Base-by-base conservation (phyloP, 495 filamentous ascomycete species). In the Daldinia grandis region DNA sequence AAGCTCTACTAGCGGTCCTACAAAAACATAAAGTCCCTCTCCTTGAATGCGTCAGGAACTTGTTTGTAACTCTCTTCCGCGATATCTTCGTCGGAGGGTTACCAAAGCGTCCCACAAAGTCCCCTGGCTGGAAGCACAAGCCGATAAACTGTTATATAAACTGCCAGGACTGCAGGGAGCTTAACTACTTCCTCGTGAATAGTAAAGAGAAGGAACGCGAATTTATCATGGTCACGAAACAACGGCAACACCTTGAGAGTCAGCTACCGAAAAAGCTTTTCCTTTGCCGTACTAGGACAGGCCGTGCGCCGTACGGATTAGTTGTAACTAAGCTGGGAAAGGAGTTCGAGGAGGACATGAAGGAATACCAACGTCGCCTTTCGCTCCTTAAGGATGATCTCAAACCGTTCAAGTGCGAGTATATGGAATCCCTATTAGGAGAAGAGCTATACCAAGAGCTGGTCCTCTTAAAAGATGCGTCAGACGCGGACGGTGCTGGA, bases 51-150 rank as follows among this genome's bases (percentile, higher is more conserved):
- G 37, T 62, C 1, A 60, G 21, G 15, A 9, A 50, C 17, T 61
- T 70, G 61, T 70, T 56, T 27, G n/a, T 24, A 27, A 4, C n/a
- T 6, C 62, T 71, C 40, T 2, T 66, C 7, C 68, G 62, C 24
- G 27, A 62, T n/a, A 4, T 66, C 6, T 25, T 71, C 30, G 6
- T 50, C 24, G n/a, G 10, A 10, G 0, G 17, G 4, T 28, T 51
- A 1, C 56, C 68, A 9, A 50, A 51, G 19, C 33, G 8, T 19
- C 61, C 66, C 8, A 15, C 7, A 7, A 49, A 58, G 38, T 30
- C 9, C 25, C 53, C 1, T 0, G 60, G 67, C 8, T 69, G 54
- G 60, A 10, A 27, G 21, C 54, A 38, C 21, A 64, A 31, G 21
- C 54, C 55, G 21, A 31, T 40, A 35, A 14, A 9, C 0, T 50